Evolutionary conservation across 805 yeast species (phyloP).

Genomic region (Candida nemodendra): DNA sequence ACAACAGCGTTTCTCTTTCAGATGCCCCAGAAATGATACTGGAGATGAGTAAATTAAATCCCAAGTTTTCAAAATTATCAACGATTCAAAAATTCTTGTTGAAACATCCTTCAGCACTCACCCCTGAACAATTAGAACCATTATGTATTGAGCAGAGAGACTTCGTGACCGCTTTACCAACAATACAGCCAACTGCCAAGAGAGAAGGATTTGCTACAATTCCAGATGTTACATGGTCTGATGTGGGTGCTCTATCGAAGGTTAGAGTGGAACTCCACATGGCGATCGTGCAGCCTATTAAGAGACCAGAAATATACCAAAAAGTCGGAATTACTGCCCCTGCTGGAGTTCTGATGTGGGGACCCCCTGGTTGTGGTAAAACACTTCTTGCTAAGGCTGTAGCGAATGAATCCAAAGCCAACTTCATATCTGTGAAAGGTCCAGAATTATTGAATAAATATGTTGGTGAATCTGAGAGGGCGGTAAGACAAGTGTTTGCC

Average conservation of each 20-base stretch:
- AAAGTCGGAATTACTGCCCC: slow-evolving; percentile 95
- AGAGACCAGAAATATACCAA: slow-evolving; percentile 83
- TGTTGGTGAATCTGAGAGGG: slow-evolving; percentile 93
- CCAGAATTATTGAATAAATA: slow-evolving; percentile 94
- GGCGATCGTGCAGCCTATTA: slow-evolving; percentile 97
- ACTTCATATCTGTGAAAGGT: slow-evolving; percentile 92
- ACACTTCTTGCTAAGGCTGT: slow-evolving; percentile 95
- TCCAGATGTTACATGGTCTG: slow-evolving; percentile 95
- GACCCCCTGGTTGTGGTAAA: slow-evolving; percentile 99
- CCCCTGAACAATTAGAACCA: slow-evolving; percentile 71
- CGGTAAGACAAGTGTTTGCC: slow-evolving; percentile 89
- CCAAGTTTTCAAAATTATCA: slow-evolving; percentile 33
- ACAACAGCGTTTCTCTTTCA: not conserved
- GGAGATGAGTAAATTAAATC: slow-evolving; percentile 4
- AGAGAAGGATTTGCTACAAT: slow-evolving; percentile 99
- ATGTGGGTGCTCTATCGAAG: slow-evolving; percentile 83
- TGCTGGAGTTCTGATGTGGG: slow-evolving; percentile 97
- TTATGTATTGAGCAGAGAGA: slow-evolving; percentile 76
- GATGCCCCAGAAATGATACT: slow-evolving; percentile 1
- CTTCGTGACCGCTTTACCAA: slow-evolving; percentile 81
- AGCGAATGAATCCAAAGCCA: slow-evolving; percentile 95
- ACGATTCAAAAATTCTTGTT: slow-evolving; percentile 71
- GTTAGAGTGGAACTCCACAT: slow-evolving; percentile 89
- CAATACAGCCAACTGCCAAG: slow-evolving; percentile 95
- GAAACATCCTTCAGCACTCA: slow-evolving; percentile 77